A percentile compares a stretch with the other conserved stretches of the same genome.
Evolutionary conservation across 306 rosid species (phyloP).

Genomic region (Amphicarpaea edgeworthii): DNA sequence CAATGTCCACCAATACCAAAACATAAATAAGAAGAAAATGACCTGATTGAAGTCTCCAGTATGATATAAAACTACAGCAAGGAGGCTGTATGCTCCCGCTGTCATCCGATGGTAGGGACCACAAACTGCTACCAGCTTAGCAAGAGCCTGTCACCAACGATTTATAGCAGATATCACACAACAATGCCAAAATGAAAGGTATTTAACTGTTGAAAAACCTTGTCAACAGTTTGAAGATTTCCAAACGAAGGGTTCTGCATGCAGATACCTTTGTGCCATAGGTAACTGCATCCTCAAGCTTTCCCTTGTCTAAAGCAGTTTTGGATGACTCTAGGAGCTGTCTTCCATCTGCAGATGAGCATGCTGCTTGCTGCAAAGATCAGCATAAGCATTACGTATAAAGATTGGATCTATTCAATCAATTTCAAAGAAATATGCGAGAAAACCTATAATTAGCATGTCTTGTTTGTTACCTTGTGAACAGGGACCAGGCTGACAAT

Average conservation of each 20-base stretch:
- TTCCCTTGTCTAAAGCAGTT: constrained; percentile 98
- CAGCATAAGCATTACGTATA: constrained; percentile 39
- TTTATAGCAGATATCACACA: constrained; percentile 39
- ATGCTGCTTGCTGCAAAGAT: constrained; percentile 95
- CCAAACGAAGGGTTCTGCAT: constrained; percentile 35
- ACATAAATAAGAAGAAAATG: constrained; percentile 35
- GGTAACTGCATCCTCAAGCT: constrained; percentile 96
- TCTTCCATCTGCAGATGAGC: constrained; percentile 99
- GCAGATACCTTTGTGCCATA: constrained; percentile 86
- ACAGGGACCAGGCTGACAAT: constrained; percentile 92
- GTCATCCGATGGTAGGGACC: constrained; percentile 99
- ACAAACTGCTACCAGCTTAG: constrained; percentile 95
- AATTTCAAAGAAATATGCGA: constrained; percentile 23
- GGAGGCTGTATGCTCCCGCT: constrained; percentile 99
- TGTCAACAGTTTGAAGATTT: constrained; percentile 28
- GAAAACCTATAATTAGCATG: constrained; percentile 27
- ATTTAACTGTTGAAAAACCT: constrained; percentile 28
- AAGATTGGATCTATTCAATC: constrained; percentile 38
- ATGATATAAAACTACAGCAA: constrained; percentile 97
- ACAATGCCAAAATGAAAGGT: constrained; percentile 33
- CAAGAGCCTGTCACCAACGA: constrained; percentile 80
- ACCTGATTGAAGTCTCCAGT: constrained; percentile 99
- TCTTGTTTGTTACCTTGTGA: constrained; percentile 74
- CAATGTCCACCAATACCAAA: constrained; percentile 45
- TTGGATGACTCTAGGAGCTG: constrained; percentile 96